Conservation (phyloP, 1,139 yeast species). For the Saccharomyces hybrid region DNA sequence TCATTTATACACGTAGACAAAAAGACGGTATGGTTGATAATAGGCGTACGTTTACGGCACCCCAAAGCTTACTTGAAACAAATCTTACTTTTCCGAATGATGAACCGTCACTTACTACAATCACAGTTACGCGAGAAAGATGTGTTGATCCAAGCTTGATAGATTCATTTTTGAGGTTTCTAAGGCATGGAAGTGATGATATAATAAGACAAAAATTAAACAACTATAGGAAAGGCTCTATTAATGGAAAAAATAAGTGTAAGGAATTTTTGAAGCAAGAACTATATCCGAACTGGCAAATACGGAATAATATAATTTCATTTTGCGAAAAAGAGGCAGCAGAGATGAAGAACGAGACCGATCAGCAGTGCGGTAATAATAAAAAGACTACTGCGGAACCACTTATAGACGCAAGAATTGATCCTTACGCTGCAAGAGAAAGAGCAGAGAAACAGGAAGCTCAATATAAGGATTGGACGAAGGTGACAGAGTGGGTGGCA, state of each 20-base stretch:
- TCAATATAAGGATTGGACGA: conserved; percentile 26
- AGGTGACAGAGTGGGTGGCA: conserved; percentile 32
- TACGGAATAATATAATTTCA: conserved; percentile 33
- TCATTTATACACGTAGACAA: neutral
- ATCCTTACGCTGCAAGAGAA: conserved; percentile 43
- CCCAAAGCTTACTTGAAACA: neutral
- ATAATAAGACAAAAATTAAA: conserved; percentile 36
- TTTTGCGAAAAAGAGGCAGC: conserved; percentile 34
- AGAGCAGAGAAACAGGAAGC: conserved; percentile 25
- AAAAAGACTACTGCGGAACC: conserved; percentile 11
- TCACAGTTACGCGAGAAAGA: conserved; percentile 27
- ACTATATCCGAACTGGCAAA: conserved; percentile 39
- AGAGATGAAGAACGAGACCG: conserved; percentile 27
- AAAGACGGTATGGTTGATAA: neutral
- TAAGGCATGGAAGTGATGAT: conserved; percentile 42
- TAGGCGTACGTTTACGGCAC: neutral
- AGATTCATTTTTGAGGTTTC: conserved; percentile 35
- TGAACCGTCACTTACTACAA: conserved; percentile 13
- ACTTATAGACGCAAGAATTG: conserved; percentile 32
- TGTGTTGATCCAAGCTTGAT: conserved; percentile 37
- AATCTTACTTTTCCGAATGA: conserved; percentile 12
- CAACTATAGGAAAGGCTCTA: conserved; percentile 18
- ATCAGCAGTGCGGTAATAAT: conserved; percentile 5
- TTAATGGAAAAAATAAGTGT: conserved; percentile 23
- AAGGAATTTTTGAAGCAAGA: conserved; percentile 30